Percentiles rank a stretch among this genome's conserved stretches.
Conservation (phyloP, 2,329 filamentous ascomycete species). For the Hymenoscyphus repandus region DNA sequence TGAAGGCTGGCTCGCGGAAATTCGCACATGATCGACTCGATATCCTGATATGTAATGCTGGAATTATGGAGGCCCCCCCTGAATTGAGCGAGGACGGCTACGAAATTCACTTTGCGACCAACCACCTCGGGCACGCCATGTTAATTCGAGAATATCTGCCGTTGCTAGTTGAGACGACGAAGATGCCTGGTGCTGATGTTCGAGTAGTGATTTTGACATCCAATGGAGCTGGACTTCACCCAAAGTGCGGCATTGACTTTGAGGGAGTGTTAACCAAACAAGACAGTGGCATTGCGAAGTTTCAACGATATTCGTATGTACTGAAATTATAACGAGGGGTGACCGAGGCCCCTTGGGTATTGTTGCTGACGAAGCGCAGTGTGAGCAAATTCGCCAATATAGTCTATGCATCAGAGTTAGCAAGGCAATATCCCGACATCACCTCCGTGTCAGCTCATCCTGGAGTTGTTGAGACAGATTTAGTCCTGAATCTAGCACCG, state of each 20-base stretch:
- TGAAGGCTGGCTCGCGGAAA: slow-evolving; percentile 37
- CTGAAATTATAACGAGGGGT: no score
- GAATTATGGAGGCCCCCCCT: slow-evolving; percentile 36
- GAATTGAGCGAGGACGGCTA: slow-evolving; percentile 40
- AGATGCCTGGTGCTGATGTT: slow-evolving; percentile 15
- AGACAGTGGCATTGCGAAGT: slow-evolving; percentile 4
- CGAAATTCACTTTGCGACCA: slow-evolving; percentile 43
- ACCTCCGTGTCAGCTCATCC: slow-evolving; percentile 37
- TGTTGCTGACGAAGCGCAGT: slow-evolving; percentile 20
- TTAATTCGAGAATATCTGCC: slow-evolving; percentile 36
- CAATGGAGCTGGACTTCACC: slow-evolving; percentile 5
- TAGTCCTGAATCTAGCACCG: slow-evolving; percentile 2
- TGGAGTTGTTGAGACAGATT: slow-evolving; percentile 24
- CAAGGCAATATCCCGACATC: slow-evolving; percentile 35
- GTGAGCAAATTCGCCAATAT: slow-evolving; percentile 46
- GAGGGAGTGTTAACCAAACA: slow-evolving; percentile 8
- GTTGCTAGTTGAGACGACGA: slow-evolving; percentile 25
- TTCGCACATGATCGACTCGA: slow-evolving; percentile 35
- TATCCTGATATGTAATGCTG: slow-evolving; percentile 42
- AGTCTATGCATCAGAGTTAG: slow-evolving; percentile 38
- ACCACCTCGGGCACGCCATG: slow-evolving; percentile 43
- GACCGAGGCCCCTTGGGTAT: no score
- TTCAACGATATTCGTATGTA: slow-evolving; percentile 7
- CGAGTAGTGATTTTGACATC: slow-evolving; percentile 18
- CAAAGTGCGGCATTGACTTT: slow-evolving; percentile 11